Base-by-base conservation (phyloP, 805 yeast species). In the Jamesozyma piceae region DNA sequence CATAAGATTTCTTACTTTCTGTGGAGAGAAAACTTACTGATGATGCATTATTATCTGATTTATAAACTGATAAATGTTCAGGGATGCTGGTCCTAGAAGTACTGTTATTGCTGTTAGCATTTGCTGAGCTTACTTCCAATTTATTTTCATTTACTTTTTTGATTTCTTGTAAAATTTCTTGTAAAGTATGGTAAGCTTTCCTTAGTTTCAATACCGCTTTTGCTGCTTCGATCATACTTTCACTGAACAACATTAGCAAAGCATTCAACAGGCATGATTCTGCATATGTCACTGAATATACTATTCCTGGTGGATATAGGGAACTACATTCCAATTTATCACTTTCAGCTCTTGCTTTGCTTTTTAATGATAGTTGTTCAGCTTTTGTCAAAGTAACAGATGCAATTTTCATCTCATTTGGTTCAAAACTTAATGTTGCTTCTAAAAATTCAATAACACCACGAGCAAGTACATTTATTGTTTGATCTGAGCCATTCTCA, bases 391-490 rank as follows among this genome's bases (percentile, higher is more conserved):
- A 65, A 2, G 89, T 77, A 20, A 74, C 78, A 43, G 83, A 80
- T n/a, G 95, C 95, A 46, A 71, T 71, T 45, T 73, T 77, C 83
- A 92, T 89, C 21, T 82, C 82, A 38, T 83, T 94, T 2, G 87
- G 77, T 60, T 92, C 97, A 60, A 90, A 89, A 11, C 97, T 95
- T 19, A 90, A 65, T 1, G 95, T 87, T 8, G 97, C 96, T 62
- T 90, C 95, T 38, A 90, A 69, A 54, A 90, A 90, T 48, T 79
- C 81, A 60, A 87, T 78, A 17, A 92, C 96, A 34, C 97, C 97
- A 18, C 74, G 67, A 1, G 95, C 97, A 38, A 90, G 68, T 36
- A 75, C 77, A 48, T 76, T 76, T 35, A 84, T 76, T 3, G 88
- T 74, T 9, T 66, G 68, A 37, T 68, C 71, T 4, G 72, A 62